phyloP scores from a whole-genome alignment of 495 filamentous ascomycete genomes.

The Tuber calosporum region DNA sequence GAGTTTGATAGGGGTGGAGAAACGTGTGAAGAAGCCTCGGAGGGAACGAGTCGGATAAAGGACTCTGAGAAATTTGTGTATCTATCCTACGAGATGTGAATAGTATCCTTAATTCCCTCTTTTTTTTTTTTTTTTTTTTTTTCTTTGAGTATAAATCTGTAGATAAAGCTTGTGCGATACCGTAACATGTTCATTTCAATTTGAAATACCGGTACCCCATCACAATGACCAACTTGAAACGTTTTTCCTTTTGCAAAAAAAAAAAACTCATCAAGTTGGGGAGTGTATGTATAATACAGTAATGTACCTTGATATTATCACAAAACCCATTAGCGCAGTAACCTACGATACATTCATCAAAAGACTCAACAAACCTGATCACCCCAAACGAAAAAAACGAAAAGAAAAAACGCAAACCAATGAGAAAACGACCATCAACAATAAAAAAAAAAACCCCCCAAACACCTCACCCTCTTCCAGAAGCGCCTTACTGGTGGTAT shows the following conservation, averaged over 20 bases:
- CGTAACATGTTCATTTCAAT: neutral
- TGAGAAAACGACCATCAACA: neutral
- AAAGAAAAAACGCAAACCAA: neutral
- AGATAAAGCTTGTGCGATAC: neutral
- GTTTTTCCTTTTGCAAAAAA: neutral
- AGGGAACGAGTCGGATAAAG: neutral
- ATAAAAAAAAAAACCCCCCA: no score
- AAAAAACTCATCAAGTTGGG: neutral
- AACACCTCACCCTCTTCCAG: neutral
- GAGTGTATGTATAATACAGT: neutral
- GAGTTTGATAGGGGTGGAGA: conserved; percentile 50
- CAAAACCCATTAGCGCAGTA: no score
- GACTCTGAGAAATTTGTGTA: neutral
- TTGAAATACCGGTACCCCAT: neutral
- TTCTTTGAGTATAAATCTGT: neutral
- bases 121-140: neutral
- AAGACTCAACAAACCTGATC: neutral
- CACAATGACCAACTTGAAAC: neutral
- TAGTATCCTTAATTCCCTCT: neutral
- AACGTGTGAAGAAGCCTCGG: neutral
- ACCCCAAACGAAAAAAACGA: neutral
- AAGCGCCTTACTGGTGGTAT: no score
- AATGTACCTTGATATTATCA: neutral
- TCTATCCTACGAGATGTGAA: neutral
- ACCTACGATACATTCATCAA: neutral